These are phyloP conservation scores for Scutellaria barbata DNA, from an alignment of 257 asterid genomes.

Conservation along the genomic window DNA sequence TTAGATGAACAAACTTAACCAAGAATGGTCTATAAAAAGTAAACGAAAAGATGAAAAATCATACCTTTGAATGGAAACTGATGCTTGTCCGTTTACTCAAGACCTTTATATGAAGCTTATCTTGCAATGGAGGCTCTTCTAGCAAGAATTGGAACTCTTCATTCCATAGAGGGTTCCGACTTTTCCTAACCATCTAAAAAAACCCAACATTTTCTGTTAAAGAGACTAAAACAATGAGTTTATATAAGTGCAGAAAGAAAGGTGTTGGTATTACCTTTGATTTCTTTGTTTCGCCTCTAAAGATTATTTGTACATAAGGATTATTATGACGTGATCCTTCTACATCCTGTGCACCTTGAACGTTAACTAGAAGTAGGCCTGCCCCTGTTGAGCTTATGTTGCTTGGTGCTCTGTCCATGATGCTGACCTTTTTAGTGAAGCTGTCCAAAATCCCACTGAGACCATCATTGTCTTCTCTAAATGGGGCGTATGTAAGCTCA, in stretches of 20 bases:
- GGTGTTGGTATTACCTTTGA: slow-evolving; percentile 54
- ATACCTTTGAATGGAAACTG: slow-evolving; percentile 72
- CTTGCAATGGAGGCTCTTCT: slow-evolving; percentile 82
- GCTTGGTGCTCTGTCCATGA: slow-evolving; percentile 46
- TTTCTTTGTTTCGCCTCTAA: slow-evolving; percentile 77
- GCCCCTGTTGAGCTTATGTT: slow-evolving; percentile 57
- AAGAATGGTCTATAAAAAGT: neutral
- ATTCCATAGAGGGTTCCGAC: slow-evolving; percentile 79
- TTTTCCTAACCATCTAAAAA: slow-evolving; percentile 62
- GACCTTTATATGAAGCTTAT: slow-evolving; percentile 72
- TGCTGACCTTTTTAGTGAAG: slow-evolving; percentile 44
- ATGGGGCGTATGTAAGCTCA: slow-evolving; percentile 78
- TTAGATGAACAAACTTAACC: neutral
- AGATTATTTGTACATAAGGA: slow-evolving; percentile 61
- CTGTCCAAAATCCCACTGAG: slow-evolving; percentile 51
- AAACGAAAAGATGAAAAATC: neutral
- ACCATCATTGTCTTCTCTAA: slow-evolving; percentile 57
- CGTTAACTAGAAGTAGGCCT: slow-evolving; percentile 70
- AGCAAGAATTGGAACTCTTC: slow-evolving; percentile 90
- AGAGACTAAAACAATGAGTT: neutral
- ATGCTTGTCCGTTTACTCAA: slow-evolving; percentile 70
- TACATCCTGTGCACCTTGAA: slow-evolving; percentile 78
- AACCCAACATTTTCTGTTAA: neutral
- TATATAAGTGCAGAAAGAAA: neutral
- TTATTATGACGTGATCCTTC: slow-evolving; percentile 84